Conservation (phyloP, 495 filamentous ascomycete genomes). For the Podospora pseudopauciseta region DNA sequence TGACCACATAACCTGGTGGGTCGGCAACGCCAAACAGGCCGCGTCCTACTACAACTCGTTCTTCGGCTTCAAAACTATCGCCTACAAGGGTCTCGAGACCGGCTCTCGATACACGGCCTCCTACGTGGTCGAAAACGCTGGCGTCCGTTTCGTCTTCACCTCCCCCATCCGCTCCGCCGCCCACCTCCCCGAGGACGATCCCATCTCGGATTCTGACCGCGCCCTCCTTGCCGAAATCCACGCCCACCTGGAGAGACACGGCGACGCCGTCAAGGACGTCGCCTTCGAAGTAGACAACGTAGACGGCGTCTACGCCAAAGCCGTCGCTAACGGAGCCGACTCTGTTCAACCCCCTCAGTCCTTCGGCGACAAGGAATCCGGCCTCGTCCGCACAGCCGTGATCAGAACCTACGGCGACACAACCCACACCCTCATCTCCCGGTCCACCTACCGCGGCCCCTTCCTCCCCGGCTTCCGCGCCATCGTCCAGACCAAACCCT, state of each 20-base stretch:
- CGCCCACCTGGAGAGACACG: conserved; percentile 72
- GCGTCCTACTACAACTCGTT: conserved; percentile 80
- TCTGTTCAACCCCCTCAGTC: conserved; percentile 56
- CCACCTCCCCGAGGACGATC: conserved; percentile 48
- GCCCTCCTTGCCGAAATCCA: conserved; percentile 64
- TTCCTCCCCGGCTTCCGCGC: conserved; percentile 82
- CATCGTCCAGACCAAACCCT: conserved; percentile 16
- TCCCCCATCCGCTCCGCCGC: conserved; percentile 67
- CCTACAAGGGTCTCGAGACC: conserved; percentile 84
- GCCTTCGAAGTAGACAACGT: conserved; percentile 88
- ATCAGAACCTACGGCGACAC: conserved; percentile 89
- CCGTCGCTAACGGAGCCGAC: conserved; percentile 65
- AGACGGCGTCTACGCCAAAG: conserved; percentile 64
- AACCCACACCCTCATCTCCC: conserved; percentile 80
- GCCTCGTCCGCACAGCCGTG: conserved; percentile 62
- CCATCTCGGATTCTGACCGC: conserved; percentile 51
- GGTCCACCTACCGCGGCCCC: conserved; percentile 58
- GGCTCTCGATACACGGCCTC: conserved; percentile 70
- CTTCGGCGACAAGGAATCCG: conserved; percentile 50
- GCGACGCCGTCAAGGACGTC: conserved; percentile 88
- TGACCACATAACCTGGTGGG: conserved; percentile 88
- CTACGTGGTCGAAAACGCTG: conserved; percentile 74
- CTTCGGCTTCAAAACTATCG: conserved; percentile 76
- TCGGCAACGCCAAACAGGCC: conserved; percentile 92
- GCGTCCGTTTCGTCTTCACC: conserved; percentile 77